Evolutionary conservation across 2,329 filamentous ascomycete genomes (phyloP).

Genomic region (Colletotrichum melonis): DNA sequence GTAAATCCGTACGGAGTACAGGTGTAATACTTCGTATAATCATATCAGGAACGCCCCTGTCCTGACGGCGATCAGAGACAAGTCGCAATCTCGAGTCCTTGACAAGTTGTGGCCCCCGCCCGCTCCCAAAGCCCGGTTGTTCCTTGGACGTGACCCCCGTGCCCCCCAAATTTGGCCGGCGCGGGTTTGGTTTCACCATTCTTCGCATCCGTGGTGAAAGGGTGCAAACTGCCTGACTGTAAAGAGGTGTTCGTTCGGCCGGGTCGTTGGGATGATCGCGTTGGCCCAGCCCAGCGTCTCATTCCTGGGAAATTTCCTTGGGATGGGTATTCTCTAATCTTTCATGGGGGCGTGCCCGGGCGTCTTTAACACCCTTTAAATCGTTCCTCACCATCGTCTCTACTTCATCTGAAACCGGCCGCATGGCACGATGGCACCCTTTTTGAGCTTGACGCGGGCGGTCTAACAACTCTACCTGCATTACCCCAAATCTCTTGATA

Average conservation of each 20-base stretch:
- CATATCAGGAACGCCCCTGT: background rate
- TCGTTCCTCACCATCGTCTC: background rate
- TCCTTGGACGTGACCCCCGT: background rate
- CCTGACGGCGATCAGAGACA: constrained; percentile 34
- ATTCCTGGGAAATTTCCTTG: constrained; percentile 23
- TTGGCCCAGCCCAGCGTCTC: constrained; percentile 16
- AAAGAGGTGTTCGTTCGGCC: background rate
- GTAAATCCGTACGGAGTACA: no score
- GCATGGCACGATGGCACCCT: constrained; percentile 18
- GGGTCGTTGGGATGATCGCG: constrained; percentile 21
- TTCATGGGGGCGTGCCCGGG: background rate
- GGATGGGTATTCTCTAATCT: background rate
- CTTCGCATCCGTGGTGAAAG: background rate
- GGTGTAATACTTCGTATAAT: no score
- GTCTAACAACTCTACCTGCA: background rate
- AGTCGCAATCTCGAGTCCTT: constrained; percentile 24
- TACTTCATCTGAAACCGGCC: constrained; percentile 1
- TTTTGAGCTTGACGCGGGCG: background rate
- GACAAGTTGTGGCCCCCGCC: constrained; percentile 17
- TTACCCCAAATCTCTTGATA: background rate
- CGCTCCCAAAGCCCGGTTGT: constrained; percentile 3
- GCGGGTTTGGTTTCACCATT: constrained; percentile 19
- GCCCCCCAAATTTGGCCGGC: constrained; percentile 6
- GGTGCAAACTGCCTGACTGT: background rate
- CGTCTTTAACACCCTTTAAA: background rate